Base-by-base conservation (phyloP, 805 yeast species). In the Babjeviella inositovora region DNA sequence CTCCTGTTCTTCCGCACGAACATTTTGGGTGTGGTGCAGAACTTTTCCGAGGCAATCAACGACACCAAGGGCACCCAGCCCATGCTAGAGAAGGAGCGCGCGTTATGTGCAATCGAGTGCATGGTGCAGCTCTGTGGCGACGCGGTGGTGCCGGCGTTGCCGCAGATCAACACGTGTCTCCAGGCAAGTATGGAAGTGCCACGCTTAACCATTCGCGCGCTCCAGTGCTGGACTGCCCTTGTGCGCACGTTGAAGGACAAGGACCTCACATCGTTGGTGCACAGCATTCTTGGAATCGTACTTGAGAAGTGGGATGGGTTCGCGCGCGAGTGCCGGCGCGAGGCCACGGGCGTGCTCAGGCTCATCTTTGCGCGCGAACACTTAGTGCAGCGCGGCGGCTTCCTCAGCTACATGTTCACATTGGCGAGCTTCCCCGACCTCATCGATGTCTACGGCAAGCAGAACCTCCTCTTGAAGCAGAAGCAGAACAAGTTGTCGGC, bases 101-200 rank as follows among this genome's bases (percentile, higher is more conserved):
- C 87, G 2, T 56, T 87, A 3, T 54, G 68, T 26, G 95, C 94
- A 1, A 62, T 87, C 15, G 66, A 72, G 18, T 66, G 74, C 27
- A 46, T 87, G 13, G 66, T 79, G 5, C 54, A 59, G 20, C 45
- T 69, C 2, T 50, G 69, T 2, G 61, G 62, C 5, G 50, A 57
- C 13, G 55, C 70, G 9, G 63, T 77, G 15, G 62, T 68, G 4
- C 64, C 77, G 2, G 80, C 81, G 0, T 45, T 77, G 17, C 92
- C 94, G 0, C 97, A 85, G 40, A 66, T 87, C 4, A 74, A 81
- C 28, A 76, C 93, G 2, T 77, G 93, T 35, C 49, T 87, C 8
- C 94, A 82, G 39, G 70, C 84, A 2, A 73, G 87, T 0, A 45
- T 85, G 12, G 84, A 73, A 18, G 62, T 61, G 11, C 48, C 59